Evolutionary conservation across 768 basidiomycete genomes (phyloP), one percentile per base, ranked within the genome.

Genomic region (Panellus pusillus): DNA sequence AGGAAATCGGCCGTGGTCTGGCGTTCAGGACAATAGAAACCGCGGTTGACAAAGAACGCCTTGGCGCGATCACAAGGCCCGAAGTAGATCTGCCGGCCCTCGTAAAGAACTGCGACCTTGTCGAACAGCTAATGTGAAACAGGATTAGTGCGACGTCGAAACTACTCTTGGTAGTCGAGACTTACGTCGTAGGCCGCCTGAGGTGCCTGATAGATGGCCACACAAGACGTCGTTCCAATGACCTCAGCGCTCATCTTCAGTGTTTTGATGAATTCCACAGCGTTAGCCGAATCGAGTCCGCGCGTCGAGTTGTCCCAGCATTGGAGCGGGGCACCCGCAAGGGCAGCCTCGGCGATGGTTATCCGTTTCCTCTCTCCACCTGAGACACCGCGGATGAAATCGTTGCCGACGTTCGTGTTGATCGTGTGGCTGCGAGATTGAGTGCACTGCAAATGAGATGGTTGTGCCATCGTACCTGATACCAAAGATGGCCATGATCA

Each of bases 361-460:
- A 87, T 85, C 4, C 86, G 78, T 66, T 86, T 87, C 52, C 68
- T 65, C 70, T 84, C 80, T 6, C 82, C 82, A 6, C 82, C 82
- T 11, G 71, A 74, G 15, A 83, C 73, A 3, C 82, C 80, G 11
- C 78, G 74, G 2, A 87, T 72, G 44, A 75, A 77, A 28, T 82
- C 84, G 66, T 86, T 77, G 1, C 87, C 87, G 51, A 89, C 72
- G n/a, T 78, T 74, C 1, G 85, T 87, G 58, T 84, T 75, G 64
- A 75, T 70, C 2, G 78, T 81, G 62, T 85, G 83, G 9, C 69
- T 63, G 47, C 89, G 11, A 35, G 14, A 14, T 4, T 35, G 14
- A 35, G 32, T 35, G 14, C 9, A 35, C 9, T 11, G 32, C 24
- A 24, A 35, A 35, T 9, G 32, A 14, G 8, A 35, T 14, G 32